These are phyloP conservation scores for Leccinum pellstonianum DNA, from an alignment of 768 basidiomycete genomes.

Conservation along the genomic window DNA sequence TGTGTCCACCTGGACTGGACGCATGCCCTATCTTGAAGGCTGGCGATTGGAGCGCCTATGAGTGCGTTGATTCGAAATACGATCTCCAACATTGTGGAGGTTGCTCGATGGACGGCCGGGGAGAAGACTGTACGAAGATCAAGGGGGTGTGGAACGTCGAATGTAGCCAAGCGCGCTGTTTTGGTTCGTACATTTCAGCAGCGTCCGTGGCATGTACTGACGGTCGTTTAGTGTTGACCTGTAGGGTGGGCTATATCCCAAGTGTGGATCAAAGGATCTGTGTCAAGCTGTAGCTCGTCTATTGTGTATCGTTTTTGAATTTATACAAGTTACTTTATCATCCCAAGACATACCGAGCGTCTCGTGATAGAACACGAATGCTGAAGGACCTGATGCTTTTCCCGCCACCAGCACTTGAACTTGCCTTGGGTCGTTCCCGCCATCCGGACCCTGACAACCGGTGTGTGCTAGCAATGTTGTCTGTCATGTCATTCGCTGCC, in stretches of 20 bases:
- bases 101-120: slow-evolving; percentile 59
- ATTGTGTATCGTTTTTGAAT: neutral
- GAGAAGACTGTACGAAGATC: slow-evolving; percentile 72
- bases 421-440: neutral
- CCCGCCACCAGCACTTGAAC: neutral
- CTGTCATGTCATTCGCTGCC: neutral
- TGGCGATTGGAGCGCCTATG: slow-evolving; percentile 44
- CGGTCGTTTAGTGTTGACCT: slow-evolving; percentile 11
- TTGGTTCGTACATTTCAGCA: slow-evolving; percentile 39
- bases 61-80: slow-evolving; percentile 59
- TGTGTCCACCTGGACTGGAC: slow-evolving; percentile 54
- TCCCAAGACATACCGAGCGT: neutral
- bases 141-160: slow-evolving; percentile 64
- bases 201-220: slow-evolving; percentile 1
- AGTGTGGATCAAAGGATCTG: slow-evolving; percentile 15
- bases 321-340: neutral
- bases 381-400: neutral
- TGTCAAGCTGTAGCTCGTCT: slow-evolving; percentile 10
- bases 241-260: slow-evolving; percentile 13
- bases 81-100: slow-evolving; percentile 79
- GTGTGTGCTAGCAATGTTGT: neutral
- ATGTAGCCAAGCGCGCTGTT: slow-evolving; percentile 57
- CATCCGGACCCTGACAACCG: neutral
- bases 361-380: neutral
- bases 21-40: slow-evolving; percentile 55